Base-by-base conservation (phyloP, 176 grass and related monocot species). In the Poa pratensis region DNA sequence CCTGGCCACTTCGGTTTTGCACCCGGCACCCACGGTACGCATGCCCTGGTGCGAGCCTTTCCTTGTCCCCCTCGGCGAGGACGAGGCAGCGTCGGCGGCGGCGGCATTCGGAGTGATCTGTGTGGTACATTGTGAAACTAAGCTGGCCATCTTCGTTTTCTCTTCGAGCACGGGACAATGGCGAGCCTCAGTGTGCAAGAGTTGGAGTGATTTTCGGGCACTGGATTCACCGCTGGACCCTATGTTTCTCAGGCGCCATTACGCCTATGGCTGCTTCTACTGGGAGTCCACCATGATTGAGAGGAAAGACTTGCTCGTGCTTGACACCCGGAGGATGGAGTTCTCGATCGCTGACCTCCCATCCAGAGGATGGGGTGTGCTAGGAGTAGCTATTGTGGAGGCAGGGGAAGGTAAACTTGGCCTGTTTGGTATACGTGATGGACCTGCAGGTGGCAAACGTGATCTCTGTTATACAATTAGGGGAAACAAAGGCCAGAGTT, bases 331-430 rank as follows among this genome's bases (percentile, higher is more conserved):
- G 15, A 76, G 27, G 15, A 81, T 89, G 87, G 82, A 76, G 61
- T 81, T 89, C 69, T 89, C 77, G 16, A 23, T 80, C 1, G 26
- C 76, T 12, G 27, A 75, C 27, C 50, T 85, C 69, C 87, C 87
- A 0, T 37, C 69, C 1, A 13, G 10, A 12, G 69, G 6, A 8
- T 84, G 82, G 81, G 24, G 64, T 10, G 43, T 43, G 76, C 53
- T 60, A 7, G 68, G 43, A n/a, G 73, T 84, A 0, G 81, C 82
- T 14, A 35, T 84, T 35, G 48, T 89, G 19, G 87, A 84, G 15
- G 87, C 87, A 75, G 76, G 76, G 76, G 76, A 48, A 84, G 67
- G 68, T 35, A 58, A 19, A 14, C 55, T 73, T 28, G 87, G 76
- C 58, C 15, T 89, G 2, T 89, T 89, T 26, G 46, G 23, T 8